Base-by-base conservation (phyloP, 1,284 basidiomycete species). In the Apiotrichum gamsii region DNA sequence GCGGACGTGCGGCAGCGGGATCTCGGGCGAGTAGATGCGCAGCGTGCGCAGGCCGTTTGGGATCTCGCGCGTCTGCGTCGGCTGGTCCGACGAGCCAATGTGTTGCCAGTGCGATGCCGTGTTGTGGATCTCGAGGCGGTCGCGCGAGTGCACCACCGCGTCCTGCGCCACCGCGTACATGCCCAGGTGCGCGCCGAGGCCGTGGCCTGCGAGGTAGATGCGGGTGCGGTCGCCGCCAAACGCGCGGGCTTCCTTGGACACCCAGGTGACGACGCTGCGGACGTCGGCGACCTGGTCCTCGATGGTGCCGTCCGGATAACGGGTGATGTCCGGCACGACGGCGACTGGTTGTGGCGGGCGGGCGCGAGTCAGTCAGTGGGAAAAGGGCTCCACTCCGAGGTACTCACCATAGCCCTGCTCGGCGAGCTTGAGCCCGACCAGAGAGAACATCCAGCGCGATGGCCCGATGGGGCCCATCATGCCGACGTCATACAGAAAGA, bases 151-250 rank as follows among this genome's bases (percentile, higher is more conserved):
- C 19, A 65, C 56, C 23, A 64, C 49, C 5, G 53, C 56, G n/a
- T 61, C 55, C 42, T 62, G 60, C 20, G 59, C 39, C 21, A 64
- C 48, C 4, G 72, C 67, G 51, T 72, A 60, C 50, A 72, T 57
- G 11, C 64, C 62, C 16, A 74, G 52, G 47, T 72, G 69, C 20
- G 65, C 69, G 16, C 65, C 68, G 13, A 69, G 49, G 4, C 72
- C 71, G 39, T 72, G 70, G 2, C 72, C 70, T 46, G 65, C 40
- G 1, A 74, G 40, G 37, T 69, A 63, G 44, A 74, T 70, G 43
- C 58, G 51, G 33, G 41, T 41, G 13, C 64, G 56, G 44, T 71
- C 66, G 24, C 72, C 73, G 5, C 70, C 71, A 39, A 52, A 58
- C 14, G 14, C 9, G 11, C 47, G 28, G 23, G 55, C 51, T 25